Evolutionary conservation across 192 early-diverging fungal genomes (phyloP).

Genomic region (Coemansia sp.): DNA sequence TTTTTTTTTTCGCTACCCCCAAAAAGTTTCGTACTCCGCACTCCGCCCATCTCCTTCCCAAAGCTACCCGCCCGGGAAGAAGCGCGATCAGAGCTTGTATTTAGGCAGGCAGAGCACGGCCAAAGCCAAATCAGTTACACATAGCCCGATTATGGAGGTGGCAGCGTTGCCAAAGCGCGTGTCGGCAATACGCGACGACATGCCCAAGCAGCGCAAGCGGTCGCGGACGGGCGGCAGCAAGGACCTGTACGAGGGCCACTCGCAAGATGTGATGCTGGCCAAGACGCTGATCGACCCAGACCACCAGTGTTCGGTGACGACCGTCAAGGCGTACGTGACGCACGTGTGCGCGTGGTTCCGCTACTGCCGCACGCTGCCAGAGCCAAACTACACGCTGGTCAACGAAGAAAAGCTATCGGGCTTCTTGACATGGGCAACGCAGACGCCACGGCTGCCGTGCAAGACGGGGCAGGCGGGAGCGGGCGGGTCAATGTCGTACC

Average conservation of each 20-base stretch:
- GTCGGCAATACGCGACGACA: slow-evolving; percentile 23
- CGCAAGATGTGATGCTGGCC: slow-evolving; percentile 53
- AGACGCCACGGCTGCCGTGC: slow-evolving; percentile 53
- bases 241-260: slow-evolving; percentile 54
- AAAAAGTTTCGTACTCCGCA: slow-evolving; percentile 13
- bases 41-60: no score
- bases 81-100: no score
- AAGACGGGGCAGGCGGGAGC: slow-evolving; percentile 35
- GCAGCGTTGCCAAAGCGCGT: slow-evolving; percentile 29
- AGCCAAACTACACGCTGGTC: slow-evolving; percentile 51
- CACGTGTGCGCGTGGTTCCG: slow-evolving; percentile 55
- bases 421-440: slow-evolving; percentile 51
- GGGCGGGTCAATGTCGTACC: slow-evolving; percentile 55
- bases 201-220: slow-evolving; percentile 52
- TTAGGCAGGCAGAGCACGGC: no score
- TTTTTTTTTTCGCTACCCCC: no score
- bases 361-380: slow-evolving; percentile 49
- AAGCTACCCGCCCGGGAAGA: no score
- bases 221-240: slow-evolving; percentile 53
- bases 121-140: not conserved
- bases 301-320: slow-evolving; percentile 55
- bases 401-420: slow-evolving; percentile 53
- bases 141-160: slow-evolving; percentile 15
- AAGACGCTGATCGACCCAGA: slow-evolving; percentile 55
- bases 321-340: slow-evolving; percentile 53